Evolutionary conservation across 169 alveolate species (phyloP).

Genomic region (Amoebophrya sp.): DNA sequence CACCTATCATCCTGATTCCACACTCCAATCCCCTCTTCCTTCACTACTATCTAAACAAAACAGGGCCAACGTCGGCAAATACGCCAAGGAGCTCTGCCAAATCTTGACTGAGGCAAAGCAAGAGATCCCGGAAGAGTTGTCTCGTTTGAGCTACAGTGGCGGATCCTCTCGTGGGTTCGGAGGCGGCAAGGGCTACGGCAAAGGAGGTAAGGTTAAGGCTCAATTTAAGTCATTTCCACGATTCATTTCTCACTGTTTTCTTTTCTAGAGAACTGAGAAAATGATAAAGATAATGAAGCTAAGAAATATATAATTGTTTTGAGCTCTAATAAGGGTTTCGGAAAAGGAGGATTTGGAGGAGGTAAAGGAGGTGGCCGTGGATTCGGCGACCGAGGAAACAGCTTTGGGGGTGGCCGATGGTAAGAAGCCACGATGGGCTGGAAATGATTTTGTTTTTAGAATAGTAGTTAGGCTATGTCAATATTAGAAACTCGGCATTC

Average conservation of each 20-base stretch:
- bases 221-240: too few relatives aligned
- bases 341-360: background rate
- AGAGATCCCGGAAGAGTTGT: background rate
- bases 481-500: background rate
- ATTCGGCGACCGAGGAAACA: background rate
- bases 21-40: too few relatives aligned
- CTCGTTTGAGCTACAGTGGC: background rate
- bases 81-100: background rate
- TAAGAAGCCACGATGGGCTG: background rate
- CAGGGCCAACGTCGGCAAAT: background rate
- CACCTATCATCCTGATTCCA: too few relatives aligned
- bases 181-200: slow-evolving; percentile 14
- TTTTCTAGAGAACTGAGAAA: too few relatives aligned
- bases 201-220: too few relatives aligned
- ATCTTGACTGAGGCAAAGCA: background rate
- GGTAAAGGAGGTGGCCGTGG: background rate
- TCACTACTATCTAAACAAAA: too few relatives aligned
- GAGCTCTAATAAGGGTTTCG: too few relatives aligned
- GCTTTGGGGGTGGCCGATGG: background rate
- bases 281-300: too few relatives aligned
- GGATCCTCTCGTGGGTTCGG: background rate
- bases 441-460: background rate
- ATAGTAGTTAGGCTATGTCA: background rate
- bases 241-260: too few relatives aligned
- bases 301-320: too few relatives aligned